A percentile compares a stretch with the other conserved stretches of the same genome.
These are phyloP conservation scores for Hamigera avellanea DNA, from an alignment of 495 filamentous ascomycete genomes.

Conservation along the genomic window DNA sequence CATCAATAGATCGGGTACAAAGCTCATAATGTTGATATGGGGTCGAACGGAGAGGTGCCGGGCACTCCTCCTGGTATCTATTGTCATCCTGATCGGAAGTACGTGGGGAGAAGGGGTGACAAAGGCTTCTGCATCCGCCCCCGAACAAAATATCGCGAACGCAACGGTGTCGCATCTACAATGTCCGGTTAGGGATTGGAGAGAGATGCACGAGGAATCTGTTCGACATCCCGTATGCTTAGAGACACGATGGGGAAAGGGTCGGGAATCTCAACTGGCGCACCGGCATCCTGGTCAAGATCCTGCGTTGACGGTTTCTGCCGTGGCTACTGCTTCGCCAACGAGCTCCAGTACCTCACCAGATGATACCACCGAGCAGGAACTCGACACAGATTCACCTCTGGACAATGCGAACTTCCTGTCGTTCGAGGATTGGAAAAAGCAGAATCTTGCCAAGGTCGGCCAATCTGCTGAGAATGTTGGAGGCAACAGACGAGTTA, in stretches of 20 bases:
- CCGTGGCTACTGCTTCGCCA: constrained; percentile 3
- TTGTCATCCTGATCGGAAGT: no score
- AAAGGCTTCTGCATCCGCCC: background rate
- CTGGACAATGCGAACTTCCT: constrained; percentile 81
- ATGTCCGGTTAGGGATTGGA: constrained; percentile 1
- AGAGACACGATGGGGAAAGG: constrained; percentile 9
- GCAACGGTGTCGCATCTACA: background rate
- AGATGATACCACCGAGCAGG: constrained; percentile 15
- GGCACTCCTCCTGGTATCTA: no score
- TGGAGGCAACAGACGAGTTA: constrained; percentile 30
- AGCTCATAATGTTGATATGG: no score
- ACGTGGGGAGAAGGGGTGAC: no score
- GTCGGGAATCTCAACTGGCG: background rate
- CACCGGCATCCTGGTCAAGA: constrained; percentile 1
- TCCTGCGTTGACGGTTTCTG: constrained; percentile 1
- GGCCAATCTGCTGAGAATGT: constrained; percentile 75
- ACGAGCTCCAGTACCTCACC: constrained; percentile 1
- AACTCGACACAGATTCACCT: constrained; percentile 52
- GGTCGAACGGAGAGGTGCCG: no score
- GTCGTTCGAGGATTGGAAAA: constrained; percentile 98
- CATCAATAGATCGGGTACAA: no score
- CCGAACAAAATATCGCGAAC: background rate
- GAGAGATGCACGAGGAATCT: background rate
- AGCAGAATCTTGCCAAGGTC: constrained; percentile 76
- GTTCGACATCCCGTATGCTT: constrained; percentile 12